phyloP scores from a whole-genome alignment of 2,329 filamentous ascomycete species.

The Eutypa lata region DNA sequence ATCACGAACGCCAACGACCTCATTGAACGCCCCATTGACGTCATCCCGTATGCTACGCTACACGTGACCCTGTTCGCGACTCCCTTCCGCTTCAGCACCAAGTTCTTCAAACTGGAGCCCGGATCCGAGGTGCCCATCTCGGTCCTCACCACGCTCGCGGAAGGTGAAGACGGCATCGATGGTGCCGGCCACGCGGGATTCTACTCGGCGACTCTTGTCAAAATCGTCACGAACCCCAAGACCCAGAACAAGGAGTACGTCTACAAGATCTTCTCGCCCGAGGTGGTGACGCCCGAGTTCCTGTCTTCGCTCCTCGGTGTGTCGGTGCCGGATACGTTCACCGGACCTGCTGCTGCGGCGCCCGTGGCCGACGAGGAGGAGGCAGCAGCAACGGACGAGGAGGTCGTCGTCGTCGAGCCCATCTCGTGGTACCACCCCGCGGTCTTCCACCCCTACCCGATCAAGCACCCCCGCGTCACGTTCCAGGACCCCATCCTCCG shows the following conservation, averaged over 20 bases:
- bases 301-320: conserved; percentile 50
- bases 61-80: conserved; percentile 90
- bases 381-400: conserved; percentile 26
- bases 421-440: conserved; percentile 78
- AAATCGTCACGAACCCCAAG: conserved; percentile 58
- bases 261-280: conserved; percentile 65
- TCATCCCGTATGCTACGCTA: conserved; percentile 80
- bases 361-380: conserved; percentile 11
- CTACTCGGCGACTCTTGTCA: conserved; percentile 79
- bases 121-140: conserved; percentile 63
- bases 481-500: conserved; percentile 79
- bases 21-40: conserved; percentile 67
- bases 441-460: conserved; percentile 81
- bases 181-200: conserved; percentile 74
- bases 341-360: neutral
- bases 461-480: conserved; percentile 76
- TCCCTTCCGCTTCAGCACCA: conserved; percentile 65
- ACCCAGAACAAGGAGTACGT: conserved; percentile 52
- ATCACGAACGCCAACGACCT: conserved; percentile 64
- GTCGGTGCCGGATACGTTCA: conserved; percentile 41
- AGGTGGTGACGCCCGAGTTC: conserved; percentile 49
- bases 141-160: conserved; percentile 78
- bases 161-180: conserved; percentile 52
- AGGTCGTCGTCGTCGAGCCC: conserved; percentile 36
- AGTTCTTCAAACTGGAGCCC: conserved; percentile 66